Evolutionary conservation across 2,329 filamentous ascomycete genomes (phyloP).

Genomic region (Pestalotiopsis fici): DNA sequence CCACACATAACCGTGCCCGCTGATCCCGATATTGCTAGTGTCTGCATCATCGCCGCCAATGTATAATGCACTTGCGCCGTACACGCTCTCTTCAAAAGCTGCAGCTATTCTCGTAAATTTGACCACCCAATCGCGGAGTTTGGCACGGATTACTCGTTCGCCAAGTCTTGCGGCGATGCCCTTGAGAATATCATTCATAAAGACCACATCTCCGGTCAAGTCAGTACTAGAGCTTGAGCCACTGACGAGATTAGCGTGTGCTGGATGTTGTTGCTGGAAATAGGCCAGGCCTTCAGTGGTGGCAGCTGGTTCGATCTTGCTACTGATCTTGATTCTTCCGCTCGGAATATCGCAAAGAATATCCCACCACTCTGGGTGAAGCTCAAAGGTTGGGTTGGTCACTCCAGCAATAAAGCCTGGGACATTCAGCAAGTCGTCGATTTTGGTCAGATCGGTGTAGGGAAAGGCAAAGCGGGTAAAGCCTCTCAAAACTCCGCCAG

Average conservation of each 20-base stretch:
- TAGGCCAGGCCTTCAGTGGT: conserved; percentile 83
- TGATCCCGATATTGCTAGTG: conserved; percentile 56
- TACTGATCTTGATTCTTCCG: conserved; percentile 92
- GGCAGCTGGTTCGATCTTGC: conserved; percentile 77
- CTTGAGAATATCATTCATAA: conserved; percentile 83
- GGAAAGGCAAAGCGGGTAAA: conserved; percentile 97
- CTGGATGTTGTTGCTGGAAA: conserved; percentile 79
- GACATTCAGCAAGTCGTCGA: conserved; percentile 93
- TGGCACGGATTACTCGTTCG: conserved; percentile 85
- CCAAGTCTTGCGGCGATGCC: conserved; percentile 86
- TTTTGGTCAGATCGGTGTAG: conserved; percentile 96
- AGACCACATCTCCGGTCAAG: conserved; percentile 81
- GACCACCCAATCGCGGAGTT: conserved; percentile 92
- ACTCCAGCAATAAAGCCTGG: conserved; percentile 98
- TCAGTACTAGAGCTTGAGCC: conserved; percentile 47
- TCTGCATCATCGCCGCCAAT: conserved; percentile 77
- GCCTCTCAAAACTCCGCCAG: conserved; percentile 86
- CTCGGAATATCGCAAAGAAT: conserved; percentile 89
- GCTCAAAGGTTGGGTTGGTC: conserved; percentile 93
- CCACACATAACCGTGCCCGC: conserved; percentile 96
- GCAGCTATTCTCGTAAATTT: conserved; percentile 92
- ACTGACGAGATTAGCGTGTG: conserved; percentile 51
- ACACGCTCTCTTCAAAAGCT: conserved; percentile 93
- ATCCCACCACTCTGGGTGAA: conserved; percentile 98
- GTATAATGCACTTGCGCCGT: conserved; percentile 86